Evolutionary conservation across 2,329 filamentous ascomycete species (phyloP), one percentile per base, ranked within the genome.

Genomic region (Didymella glomerata): DNA sequence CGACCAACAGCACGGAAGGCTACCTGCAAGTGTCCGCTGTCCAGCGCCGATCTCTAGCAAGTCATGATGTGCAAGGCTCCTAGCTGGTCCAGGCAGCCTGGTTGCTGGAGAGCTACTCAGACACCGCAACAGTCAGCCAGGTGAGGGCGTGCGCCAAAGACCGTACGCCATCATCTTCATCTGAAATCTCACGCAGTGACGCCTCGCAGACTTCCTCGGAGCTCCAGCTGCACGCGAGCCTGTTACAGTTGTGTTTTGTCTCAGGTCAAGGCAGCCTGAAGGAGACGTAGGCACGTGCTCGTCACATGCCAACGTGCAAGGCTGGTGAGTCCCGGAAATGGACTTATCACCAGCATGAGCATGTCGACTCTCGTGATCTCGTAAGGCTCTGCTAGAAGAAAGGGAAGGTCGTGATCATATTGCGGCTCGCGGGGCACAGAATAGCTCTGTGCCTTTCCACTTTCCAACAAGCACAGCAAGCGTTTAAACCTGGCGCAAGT

Each of bases 11-110:
- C n/a, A 25, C n/a, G 32, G 45, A 24, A 41, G 38, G 3, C 55
- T 49, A 53, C 40, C 22, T 32, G 2, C 40, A 59, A 54, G 56
- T 22, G 45, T 22, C 56, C 56, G 50, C 46, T 46, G 16, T 49
- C 25, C 40, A 41, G 27, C 34, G 50, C 49, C 46, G 46, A 54
- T 54, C 50, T 30, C 40, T 30, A 10, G 40, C 32, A 40, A 32
- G 34, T 48, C 45, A 32, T 32, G 28, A 52, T 53, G 44, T 18
- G 34, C 47, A 40, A 30, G 36, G 54, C 41, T 48, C 42, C 13
- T 52, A 34, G 28, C 34, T 20, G n/a, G 38, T 11, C 13, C n/a
- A 38, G 16, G 18, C 38, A 41, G 32, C 20, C 20, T 28, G 36
- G 18, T 22, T 16, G 25, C 14, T 49, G 47, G 34, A 27, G 8